Base-by-base conservation (phyloP, 768 basidiomycete genomes). In the Hygrocybe punicea region DNA sequence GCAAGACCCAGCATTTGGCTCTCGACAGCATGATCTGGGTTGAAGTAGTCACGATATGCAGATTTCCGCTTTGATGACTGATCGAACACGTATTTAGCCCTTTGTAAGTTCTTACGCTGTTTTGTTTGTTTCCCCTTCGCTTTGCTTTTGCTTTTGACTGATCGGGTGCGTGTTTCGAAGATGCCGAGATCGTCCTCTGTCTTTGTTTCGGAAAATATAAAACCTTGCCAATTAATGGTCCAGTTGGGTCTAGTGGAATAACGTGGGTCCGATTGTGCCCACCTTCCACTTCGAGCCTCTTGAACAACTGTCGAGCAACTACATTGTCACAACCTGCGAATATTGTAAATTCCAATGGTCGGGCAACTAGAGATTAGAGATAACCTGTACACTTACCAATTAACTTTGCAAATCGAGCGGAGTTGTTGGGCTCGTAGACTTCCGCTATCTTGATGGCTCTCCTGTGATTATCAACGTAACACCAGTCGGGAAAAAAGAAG, bases 221-320 rank as follows among this genome's bases (percentile, higher is more conserved):
- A 88, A 17, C 81, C 88, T 90, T 58, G 29, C 19, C 13, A 14
- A 51, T 39, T 19, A 21, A 11, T 5, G 19, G 17, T 45, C 24
- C n/a, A 35, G 47, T 42, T 7, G 42, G 13, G 25, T 39, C 6
- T 21, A 11, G 7, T 10, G 11, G 25, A 44, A 42, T 5, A 10
- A 42, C 4, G n/a, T 23, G 17, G 10, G 11, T 17, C 19, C 21
- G 17, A 29, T 39, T 40, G 4, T 21, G 35, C 60, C 13, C 34
- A 87, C 90, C 87, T 77, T 91, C 86, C 35, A 76, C 75, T 69
- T 91, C 86, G 14, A 92, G 77, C 46, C 85, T 73, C 64, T 82
- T 84, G 63, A 90, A 79, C 34, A 90, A 69, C 60, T 87, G 86
- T 2, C 80, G 78, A 33, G 83, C 80, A 6, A 85, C 74, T 14